phyloP scores from a whole-genome alignment of 805 yeast genomes.

The Kodamaea hsintzibuensis region DNA sequence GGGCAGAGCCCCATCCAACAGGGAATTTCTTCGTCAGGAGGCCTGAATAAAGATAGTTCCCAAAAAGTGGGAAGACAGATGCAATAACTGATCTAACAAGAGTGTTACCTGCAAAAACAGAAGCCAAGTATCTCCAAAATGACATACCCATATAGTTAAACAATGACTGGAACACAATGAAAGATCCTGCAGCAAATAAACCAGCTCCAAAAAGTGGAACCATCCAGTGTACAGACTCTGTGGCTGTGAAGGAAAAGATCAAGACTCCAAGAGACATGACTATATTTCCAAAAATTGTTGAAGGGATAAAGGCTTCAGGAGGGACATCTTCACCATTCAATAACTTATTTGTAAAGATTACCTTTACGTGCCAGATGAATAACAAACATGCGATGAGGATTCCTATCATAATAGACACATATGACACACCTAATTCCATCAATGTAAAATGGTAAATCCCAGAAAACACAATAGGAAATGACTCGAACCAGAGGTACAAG shows the following conservation, averaged over 20 bases:
- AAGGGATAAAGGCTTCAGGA: conserved; percentile 21
- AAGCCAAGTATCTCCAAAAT: conserved; percentile 52
- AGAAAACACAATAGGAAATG: conserved; percentile 57
- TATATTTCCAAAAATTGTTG: conserved; percentile 22
- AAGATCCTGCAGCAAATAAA: conserved; percentile 21
- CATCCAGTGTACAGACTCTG: conserved; percentile 21
- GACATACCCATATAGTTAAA: conserved; percentile 51
- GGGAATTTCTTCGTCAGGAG: conserved; percentile 50
- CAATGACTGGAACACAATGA: conserved; percentile 48
- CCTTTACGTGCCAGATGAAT: conserved; percentile 13
- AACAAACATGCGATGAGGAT: conserved; percentile 19
- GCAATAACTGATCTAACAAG: conserved; percentile 53
- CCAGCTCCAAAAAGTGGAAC: conserved; percentile 23
- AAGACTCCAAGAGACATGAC: conserved; percentile 24
- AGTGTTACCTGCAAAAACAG: conserved; percentile 60
- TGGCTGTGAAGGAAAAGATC: conserved; percentile 22
- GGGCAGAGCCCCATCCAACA: conserved; percentile 56
- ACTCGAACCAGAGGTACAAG: conserved; percentile 59
- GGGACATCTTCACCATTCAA: conserved; percentile 12
- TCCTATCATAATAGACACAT: conserved; percentile 50
- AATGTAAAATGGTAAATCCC: conserved; percentile 47
- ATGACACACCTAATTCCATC: conserved; percentile 50
- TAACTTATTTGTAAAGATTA: conserved; percentile 14
- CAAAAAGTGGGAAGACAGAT: conserved; percentile 65
- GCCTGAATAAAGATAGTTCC: conserved; percentile 56